These are phyloP conservation scores for Ustilago trichophora DNA, from an alignment of 1,284 basidiomycete species.

Conservation along the genomic window DNA sequence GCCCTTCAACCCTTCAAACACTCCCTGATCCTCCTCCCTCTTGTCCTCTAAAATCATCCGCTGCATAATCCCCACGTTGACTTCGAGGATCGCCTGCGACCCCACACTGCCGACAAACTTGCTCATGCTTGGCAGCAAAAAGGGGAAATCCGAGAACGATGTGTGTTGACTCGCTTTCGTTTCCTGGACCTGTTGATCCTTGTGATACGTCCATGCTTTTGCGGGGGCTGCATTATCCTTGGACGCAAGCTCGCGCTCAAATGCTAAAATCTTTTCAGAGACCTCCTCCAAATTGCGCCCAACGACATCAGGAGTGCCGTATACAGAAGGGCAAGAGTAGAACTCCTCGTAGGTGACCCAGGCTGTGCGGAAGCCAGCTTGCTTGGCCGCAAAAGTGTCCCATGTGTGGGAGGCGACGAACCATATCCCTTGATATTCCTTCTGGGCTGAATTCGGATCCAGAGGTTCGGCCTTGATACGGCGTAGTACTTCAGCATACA, in stretches of 20 bases:
- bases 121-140: conserved; percentile 45
- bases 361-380: conserved; percentile 52
- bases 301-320: conserved; percentile 51
- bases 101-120: conserved; percentile 36
- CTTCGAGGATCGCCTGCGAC: conserved; percentile 22
- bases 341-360: conserved; percentile 61
- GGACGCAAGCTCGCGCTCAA: conserved; percentile 23
- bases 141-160: conserved; percentile 57
- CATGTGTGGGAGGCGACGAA: conserved; percentile 60
- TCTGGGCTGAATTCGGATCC: conserved; percentile 25
- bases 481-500: conserved; percentile 48
- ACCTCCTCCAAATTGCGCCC: conserved; percentile 48
- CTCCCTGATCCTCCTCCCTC: conserved; percentile 32
- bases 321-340: conserved; percentile 41
- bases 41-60: conserved; percentile 21
- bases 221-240: background rate
- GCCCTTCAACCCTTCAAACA: conserved; percentile 24
- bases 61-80: conserved; percentile 22
- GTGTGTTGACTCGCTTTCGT: conserved; percentile 44
- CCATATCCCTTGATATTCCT: conserved; percentile 46
- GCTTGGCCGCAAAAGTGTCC: conserved; percentile 38
- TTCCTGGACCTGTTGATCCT: conserved; percentile 15
- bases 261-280: conserved; percentile 48
- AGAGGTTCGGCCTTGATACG: conserved; percentile 24
- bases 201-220: conserved; percentile 32